Conservation (phyloP, 495 filamentous ascomycete genomes). For the Bombardia bombarda region DNA sequence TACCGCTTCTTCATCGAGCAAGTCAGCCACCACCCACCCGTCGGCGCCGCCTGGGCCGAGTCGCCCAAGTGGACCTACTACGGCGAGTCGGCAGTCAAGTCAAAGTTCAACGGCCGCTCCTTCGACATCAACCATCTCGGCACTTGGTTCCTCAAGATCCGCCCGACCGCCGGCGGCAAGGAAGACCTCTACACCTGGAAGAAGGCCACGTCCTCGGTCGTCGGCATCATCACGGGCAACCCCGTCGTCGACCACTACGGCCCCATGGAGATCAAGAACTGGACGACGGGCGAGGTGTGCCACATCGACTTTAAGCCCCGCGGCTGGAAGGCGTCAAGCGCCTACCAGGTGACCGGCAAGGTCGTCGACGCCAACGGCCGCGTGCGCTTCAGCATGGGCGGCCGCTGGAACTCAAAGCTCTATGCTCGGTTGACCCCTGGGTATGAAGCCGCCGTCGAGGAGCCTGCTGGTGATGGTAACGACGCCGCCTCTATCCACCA, state of each 20-base stretch:
- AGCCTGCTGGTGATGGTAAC: too few species aligned
- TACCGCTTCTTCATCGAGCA: constrained; percentile 98
- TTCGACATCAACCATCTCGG: constrained; percentile 96
- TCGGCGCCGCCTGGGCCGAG: constrained; percentile 91
- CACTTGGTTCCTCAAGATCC: constrained; percentile 91
- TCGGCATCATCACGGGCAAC: constrained; percentile 95
- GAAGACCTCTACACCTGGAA: constrained; percentile 98
- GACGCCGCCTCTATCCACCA: constrained; percentile 24
- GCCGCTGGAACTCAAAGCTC: constrained; percentile 95
- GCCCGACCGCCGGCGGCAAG: constrained; percentile 61
- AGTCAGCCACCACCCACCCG: constrained; percentile 94
- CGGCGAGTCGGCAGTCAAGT: constrained; percentile 94
- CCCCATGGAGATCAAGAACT: constrained; percentile 94
- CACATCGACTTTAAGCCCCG: constrained; percentile 91
- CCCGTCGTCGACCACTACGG: constrained; percentile 98
- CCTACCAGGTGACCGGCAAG: constrained; percentile 80
- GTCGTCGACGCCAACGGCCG: constrained; percentile 66
- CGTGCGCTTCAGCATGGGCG: constrained; percentile 80
- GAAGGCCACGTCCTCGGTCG: constrained; percentile 95
- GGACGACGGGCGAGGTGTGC: constrained; percentile 85
- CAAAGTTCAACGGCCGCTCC: constrained; percentile 94
- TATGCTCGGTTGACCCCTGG: constrained; percentile 90
- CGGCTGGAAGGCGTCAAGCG: constrained; percentile 88
- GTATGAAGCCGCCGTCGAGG: constrained; percentile 65
- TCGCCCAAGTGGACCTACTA: constrained; percentile 95